Base-by-base conservation (phyloP, 345 rosid genomes). In the Raphanus raphanistrum region DNA sequence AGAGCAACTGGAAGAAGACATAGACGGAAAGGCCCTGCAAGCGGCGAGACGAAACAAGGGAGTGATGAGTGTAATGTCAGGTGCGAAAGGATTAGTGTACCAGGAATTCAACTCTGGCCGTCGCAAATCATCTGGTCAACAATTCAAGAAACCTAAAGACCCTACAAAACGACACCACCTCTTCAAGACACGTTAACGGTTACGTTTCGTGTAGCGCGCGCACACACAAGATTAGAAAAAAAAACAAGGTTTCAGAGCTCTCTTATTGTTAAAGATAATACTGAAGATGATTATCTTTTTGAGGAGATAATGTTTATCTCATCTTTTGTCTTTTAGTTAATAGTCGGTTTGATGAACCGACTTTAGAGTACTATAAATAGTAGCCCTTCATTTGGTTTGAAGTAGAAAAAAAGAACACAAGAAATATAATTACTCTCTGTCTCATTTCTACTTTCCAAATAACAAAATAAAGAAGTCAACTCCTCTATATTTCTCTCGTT, bases 1-100 rank as follows among this genome's bases (percentile, higher is more conserved):
- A 25, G 99, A 91, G 85, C 97, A 88, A 71, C 78, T 91, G 13
- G 96, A 92, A 58, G 99, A 92, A 83, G 98, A 95, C 68, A 91
- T 90, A 2, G 99, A 90, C 52, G 99, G 90, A 58, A 92, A 90
- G 80, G 90, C 89, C 59, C 89, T 90, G 35, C 90, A 87, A 13
- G 91, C 89, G 65, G 90, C 87, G 12, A 92, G 94, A 70, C 86
- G 94, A 57, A 74, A 50, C 1, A 63, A 65, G 61, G 93, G 92
- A 76, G 85, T 93, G 29, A 90, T 94, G 97, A 88, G 97, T 78
- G 81, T 84, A 16, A 88, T 95, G 92, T 95, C 98, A 0, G 98
- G 99, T 70, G 90, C 98, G 10, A 85, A 85, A 9, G 96, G 97
- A 72, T 88, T 88, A 92, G 92, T 91, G 6, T 92, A 95, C 79